Conservation (phyloP, 805 yeast species). For the Candida peoriensis region DNA sequence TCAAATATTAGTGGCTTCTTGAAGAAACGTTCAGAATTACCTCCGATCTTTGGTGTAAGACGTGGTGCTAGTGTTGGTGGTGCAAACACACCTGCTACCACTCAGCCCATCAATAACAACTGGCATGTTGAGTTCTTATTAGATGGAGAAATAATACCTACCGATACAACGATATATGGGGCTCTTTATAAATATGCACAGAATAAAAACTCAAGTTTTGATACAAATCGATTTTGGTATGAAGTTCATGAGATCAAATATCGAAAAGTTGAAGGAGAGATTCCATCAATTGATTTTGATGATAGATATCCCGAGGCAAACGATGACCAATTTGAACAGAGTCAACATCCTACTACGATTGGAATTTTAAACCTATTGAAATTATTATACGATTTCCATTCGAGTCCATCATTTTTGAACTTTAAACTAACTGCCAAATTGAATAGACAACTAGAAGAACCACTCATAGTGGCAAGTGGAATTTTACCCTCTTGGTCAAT, state of each 20-base stretch:
- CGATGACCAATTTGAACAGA: conserved; percentile 25
- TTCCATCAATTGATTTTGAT: conserved; percentile 18
- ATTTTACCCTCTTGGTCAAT: conserved; percentile 83
- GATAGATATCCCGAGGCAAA: conserved; percentile 26
- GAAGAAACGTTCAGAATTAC: conserved; percentile 29
- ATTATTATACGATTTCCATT: conserved; percentile 33
- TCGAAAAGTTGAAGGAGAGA: conserved; percentile 30
- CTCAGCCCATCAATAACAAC: background rate
- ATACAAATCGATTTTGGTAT: conserved; percentile 53
- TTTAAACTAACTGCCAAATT: conserved; percentile 83
- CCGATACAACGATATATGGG: conserved; percentile 70
- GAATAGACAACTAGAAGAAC: conserved; percentile 84
- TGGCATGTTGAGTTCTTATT: conserved; percentile 52
- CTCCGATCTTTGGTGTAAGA: conserved; percentile 21
- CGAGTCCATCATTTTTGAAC: conserved; percentile 46
- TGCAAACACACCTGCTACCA: background rate
- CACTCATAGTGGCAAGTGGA: conserved; percentile 81
- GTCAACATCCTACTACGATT: conserved; percentile 26
- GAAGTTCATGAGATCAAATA: conserved; percentile 48
- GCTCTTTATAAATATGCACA: conserved; percentile 55
- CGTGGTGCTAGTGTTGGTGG: background rate
- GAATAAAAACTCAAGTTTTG: conserved; percentile 32
- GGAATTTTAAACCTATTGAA: conserved; percentile 45
- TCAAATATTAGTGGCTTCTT: conserved; percentile 40
- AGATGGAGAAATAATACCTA: conserved; percentile 53